Conservation (phyloP, 129 eudicot species). For the Sambucus nigra region DNA sequence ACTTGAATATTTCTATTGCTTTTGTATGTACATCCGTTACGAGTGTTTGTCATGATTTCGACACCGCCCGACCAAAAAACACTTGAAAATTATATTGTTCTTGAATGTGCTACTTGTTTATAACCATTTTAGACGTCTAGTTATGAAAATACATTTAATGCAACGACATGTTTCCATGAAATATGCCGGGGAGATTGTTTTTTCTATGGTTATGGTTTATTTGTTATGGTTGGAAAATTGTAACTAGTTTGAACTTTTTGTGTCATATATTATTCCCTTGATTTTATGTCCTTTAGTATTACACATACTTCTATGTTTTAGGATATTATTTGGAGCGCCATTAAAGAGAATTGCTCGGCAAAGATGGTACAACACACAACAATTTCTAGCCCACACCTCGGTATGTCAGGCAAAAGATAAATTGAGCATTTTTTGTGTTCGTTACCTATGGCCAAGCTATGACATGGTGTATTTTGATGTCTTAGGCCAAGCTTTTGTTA, state of each 20-base stretch:
- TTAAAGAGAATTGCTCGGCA: slow-evolving; percentile 51
- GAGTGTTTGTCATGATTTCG: too few species aligned
- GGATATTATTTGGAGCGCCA: slow-evolving; percentile 71
- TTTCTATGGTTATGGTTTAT: background rate
- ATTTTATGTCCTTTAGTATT: background rate
- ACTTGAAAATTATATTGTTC: too few species aligned
- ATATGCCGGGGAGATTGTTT: background rate
- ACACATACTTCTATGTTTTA: slow-evolving; percentile 7
- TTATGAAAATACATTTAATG: too few species aligned
- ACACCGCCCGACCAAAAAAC: too few species aligned
- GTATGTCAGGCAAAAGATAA: slow-evolving; percentile 20
- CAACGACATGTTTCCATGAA: background rate
- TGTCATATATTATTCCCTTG: background rate
- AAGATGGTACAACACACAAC: slow-evolving; percentile 51
- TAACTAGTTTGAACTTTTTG: background rate
- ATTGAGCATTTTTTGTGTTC: background rate
- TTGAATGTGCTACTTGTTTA: too few species aligned
- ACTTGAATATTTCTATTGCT: too few species aligned
- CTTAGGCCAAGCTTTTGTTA: slow-evolving; percentile 69
- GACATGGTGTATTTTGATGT: slow-evolving; percentile 13
- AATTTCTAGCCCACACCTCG: slow-evolving; percentile 49
- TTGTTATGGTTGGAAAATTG: too few species aligned
- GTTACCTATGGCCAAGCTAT: background rate
- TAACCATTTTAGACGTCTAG: too few species aligned
- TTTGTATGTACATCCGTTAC: too few species aligned